Conservation (phyloP, 1,284 basidiomycete species). For the Cryptococcus jaspeensis region DNA sequence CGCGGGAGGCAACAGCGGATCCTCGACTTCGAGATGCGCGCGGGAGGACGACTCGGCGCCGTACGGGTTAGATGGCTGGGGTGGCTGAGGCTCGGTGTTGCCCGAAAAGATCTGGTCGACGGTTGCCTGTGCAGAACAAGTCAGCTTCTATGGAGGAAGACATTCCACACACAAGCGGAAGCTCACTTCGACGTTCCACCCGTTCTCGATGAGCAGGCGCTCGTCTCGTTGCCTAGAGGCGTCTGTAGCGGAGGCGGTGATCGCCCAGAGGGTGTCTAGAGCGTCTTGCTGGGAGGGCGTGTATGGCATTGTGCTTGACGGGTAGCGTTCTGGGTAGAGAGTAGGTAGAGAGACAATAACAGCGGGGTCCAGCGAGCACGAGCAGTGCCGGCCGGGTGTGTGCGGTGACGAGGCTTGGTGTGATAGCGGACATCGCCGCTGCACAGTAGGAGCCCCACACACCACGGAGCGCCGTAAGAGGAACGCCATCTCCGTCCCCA, state of each 20-base stretch:
- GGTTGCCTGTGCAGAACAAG: conserved; percentile 19
- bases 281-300: conserved; percentile 35
- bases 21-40: conserved; percentile 15
- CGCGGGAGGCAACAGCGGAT: conserved; percentile 11
- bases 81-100: neutral
- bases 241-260: conserved; percentile 43
- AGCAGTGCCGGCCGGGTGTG: no score
- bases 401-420: no score
- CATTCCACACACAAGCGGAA: neutral
- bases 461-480: no score
- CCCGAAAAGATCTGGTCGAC: conserved; percentile 41
- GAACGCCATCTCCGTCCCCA: no score
- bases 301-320: conserved; percentile 23
- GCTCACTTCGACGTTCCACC: conserved; percentile 50
- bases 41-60: conserved; percentile 2
- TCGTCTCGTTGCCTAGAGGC: conserved; percentile 43
- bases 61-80: neutral
- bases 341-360: neutral
- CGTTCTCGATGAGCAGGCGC: conserved; percentile 43
- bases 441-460: no score
- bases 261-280: conserved; percentile 45
- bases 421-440: no score
- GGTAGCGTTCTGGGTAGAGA: neutral
- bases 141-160: no score
- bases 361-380: no score